Base-by-base conservation (phyloP, 2,329 filamentous ascomycete species). In the Dactylellina parvicollis region DNA sequence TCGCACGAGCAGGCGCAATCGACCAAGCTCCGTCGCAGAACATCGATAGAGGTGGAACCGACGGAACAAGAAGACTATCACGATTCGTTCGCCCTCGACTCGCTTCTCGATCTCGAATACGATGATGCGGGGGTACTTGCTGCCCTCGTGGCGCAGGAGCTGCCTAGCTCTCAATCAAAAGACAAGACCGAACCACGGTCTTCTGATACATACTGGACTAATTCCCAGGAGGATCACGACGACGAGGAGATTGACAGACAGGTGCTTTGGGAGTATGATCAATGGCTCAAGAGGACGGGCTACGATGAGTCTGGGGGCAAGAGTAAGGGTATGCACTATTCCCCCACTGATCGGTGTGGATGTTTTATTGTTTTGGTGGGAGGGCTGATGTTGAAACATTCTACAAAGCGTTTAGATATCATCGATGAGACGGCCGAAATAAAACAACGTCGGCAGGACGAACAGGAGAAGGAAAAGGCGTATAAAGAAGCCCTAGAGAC, bases 41-140 rank as follows among this genome's bases (percentile, higher is more conserved):
- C 20, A 32, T 44, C 46, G 24, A 42, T 54, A 4, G 62, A 67
- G 22, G 69, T 66, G 20, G 60, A 32, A 36, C 46, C 38, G 18
- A 7, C 12, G 1, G 60, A 60, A 55, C 69, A 73, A 40, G 69
- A 66, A 38, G 55, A 73, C n/a, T 66, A 73, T n/a, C 60, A 73
- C 30, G 69, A 73, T 49, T 66, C 69, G 7, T 47, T 66, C 20
- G 69, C 69, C 4, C 60, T 73, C 3, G 69, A 73, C n/a, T 50
- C 54, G 14, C 69, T 73, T 42, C 60, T 73, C 18, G 69, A 73
- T 26, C 24, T 61, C 36, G 69, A 73, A 49, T 73, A 54, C 32
- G 69, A 73, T 56, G 69, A 73, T 55, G 69, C 69, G 16, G 60
- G 61, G 61, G 34, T 73, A 56, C 60, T 73, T 36, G 69, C 69